These are phyloP conservation scores for Fagus sylvatica DNA, from an alignment of 306 rosid species.

Conservation along the genomic window DNA sequence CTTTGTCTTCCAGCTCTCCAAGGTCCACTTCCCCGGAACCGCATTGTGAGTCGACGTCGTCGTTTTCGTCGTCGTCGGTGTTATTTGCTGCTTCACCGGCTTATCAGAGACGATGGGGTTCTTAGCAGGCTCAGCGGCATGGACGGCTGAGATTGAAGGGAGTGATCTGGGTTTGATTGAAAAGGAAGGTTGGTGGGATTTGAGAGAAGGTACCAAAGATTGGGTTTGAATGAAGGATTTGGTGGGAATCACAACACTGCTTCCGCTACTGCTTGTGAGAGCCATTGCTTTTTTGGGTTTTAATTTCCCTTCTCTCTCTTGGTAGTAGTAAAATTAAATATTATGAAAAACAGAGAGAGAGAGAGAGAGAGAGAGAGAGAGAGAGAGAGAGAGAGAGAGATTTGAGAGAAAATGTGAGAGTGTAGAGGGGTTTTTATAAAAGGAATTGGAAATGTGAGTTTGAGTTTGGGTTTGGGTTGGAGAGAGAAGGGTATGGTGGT, in stretches of 20 bases:
- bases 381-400: not conserved
- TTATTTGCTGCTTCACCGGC: conserved; percentile 30
- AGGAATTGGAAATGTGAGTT: not conserved
- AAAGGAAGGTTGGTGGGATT: conserved; percentile 41
- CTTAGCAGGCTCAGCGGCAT: conserved; percentile 86
- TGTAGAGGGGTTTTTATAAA: conserved; percentile 4
- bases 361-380: not conserved
- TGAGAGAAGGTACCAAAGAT: conserved; percentile 17
- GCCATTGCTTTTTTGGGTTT: conserved; percentile 42
- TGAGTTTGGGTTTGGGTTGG: not conserved
- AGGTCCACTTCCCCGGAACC: conserved; percentile 51
- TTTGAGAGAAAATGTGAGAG: not conserved
- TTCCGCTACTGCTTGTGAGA: conserved; percentile 37
- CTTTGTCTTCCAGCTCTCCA: conserved; percentile 80
- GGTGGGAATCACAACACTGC: conserved; percentile 48
- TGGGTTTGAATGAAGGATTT: conserved; percentile 46
- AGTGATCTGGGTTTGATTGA: conserved; percentile 26
- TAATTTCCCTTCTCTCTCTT: not conserved
- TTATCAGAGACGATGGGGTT: conserved; percentile 65
- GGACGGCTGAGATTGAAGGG: conserved; percentile 56
- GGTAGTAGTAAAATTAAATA: no score
- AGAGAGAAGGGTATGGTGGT: not conserved
- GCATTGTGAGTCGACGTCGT: conserved; percentile 31
- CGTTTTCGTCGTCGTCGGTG: conserved; percentile 7
- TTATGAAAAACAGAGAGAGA: not conserved